Percentiles rank a stretch among this genome's conserved stretches.
Conservation (phyloP, 768 basidiomycete species). For the Exsudoporus frostii region DNA sequence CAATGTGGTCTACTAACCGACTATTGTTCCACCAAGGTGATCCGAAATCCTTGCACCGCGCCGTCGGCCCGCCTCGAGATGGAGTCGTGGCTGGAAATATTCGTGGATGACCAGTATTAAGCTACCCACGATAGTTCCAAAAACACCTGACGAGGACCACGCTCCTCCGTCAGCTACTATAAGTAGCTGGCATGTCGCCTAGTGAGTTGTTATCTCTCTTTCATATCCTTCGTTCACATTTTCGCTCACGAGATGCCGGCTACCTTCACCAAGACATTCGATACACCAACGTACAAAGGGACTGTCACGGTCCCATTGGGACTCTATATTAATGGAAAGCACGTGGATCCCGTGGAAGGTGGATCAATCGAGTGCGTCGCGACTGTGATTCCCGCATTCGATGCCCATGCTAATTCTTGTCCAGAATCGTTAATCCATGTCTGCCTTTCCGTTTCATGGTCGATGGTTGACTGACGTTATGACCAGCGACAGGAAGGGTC, state of each 20-base stretch:
- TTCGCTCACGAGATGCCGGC: conserved; percentile 30
- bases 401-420: not conserved
- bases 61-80: not conserved
- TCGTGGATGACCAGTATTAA: not conserved
- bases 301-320: conserved; percentile 55
- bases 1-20: too few species aligned
- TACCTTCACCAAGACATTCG: conserved; percentile 46
- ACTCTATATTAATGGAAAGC: conserved; percentile 60
- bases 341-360: conserved; percentile 48
- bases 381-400: not conserved
- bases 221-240: not conserved
- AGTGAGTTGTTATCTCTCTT: not conserved
- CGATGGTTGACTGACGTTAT: conserved; percentile 20
- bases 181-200: conserved; percentile 1
- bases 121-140: not conserved
- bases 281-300: conserved; percentile 56
- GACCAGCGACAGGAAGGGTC: conserved; percentile 4
- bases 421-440: conserved; percentile 57
- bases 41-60: not conserved
- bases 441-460: conserved; percentile 8
- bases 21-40: not conserved
- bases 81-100: not conserved
- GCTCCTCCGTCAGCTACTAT: conserved; percentile 1
- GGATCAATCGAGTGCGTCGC: conserved; percentile 59
- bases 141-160: not conserved